Conservation (phyloP, 2,329 filamentous ascomycete species). For the Akanthomyces dipterigenus region DNA sequence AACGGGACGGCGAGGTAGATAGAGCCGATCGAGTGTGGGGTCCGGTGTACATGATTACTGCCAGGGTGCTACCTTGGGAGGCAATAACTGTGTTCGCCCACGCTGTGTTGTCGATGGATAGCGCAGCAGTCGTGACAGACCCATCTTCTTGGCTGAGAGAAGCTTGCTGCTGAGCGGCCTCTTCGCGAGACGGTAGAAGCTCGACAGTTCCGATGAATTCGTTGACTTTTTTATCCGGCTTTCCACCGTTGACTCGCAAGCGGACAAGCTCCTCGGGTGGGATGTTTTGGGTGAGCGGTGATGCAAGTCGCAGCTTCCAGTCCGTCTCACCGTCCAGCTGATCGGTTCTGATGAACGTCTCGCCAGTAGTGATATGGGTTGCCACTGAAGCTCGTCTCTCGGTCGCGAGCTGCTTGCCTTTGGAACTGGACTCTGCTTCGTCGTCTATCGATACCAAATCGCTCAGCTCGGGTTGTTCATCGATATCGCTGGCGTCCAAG, state of each 20-base stretch:
- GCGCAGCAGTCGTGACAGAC: constrained; percentile 53
- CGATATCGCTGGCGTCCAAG: constrained; percentile 24
- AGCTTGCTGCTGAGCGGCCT: constrained; percentile 38
- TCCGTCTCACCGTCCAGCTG: constrained; percentile 97
- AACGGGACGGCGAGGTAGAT: constrained; percentile 84
- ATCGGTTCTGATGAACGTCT: constrained; percentile 95
- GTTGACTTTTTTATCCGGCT: constrained; percentile 90
- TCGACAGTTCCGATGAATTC: constrained; percentile 90
- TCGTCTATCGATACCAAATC: constrained; percentile 36
- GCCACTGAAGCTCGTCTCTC: constrained; percentile 20
- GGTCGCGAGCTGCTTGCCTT: constrained; percentile 29
- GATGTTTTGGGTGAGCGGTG: constrained; percentile 76
- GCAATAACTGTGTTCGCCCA: constrained; percentile 98
- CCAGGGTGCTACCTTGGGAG: constrained; percentile 81
- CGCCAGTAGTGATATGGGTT: constrained; percentile 52
- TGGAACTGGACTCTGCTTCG: constrained; percentile 23
- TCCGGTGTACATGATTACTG: constrained; percentile 90
- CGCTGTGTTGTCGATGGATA: constrained; percentile 94
- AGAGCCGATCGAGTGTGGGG: constrained; percentile 89
- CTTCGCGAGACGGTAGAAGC: constrained; percentile 51
- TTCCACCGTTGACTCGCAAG: constrained; percentile 70
- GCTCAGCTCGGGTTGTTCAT: constrained; percentile 28
- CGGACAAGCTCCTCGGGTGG: constrained; percentile 63
- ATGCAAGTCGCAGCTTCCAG: constrained; percentile 91
- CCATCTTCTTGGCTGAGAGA: constrained; percentile 28